Base-by-base conservation (phyloP, 2,329 filamentous ascomycete genomes). In the Drechslerella dactyloides region DNA sequence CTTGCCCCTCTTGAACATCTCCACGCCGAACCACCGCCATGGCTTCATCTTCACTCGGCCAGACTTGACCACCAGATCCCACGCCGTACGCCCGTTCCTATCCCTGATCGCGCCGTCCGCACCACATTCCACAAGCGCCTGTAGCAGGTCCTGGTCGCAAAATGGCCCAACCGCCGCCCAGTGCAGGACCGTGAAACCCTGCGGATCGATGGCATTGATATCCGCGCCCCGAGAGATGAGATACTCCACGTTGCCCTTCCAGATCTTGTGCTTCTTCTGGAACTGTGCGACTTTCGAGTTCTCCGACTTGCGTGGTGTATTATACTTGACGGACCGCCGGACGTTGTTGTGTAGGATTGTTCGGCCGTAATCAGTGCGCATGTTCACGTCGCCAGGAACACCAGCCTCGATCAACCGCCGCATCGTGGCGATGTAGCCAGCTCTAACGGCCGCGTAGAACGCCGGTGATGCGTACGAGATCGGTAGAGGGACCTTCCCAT, bases 351-450 rank as follows among this genome's bases (percentile, higher is more conserved):
- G 66, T 5, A 70, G 48, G 1, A 70, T 70, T 0, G 54, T 70
- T 1, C 66, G 53, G 1, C 66, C 66, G 19, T 64, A 60, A 40
- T 70, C 66, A 1, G 66, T 59, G 21, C 33, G 48, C 46, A 70
- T 51, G 24, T 70, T 70, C 5, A 51, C 48, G 51, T 70, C 66
- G n/a, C 66, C 66, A 2, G 46, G 30, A 24, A 70, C 19, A 10
- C 61, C 61, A 15, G 59, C 35, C 19, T 64, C 66, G 19, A 70
- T 64, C 5, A 70, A 37, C 1, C 59, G 66, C 33, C 66, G 66
- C 66, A 70, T 70, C 5, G 66, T 64, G 30, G 66, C 66, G n/a
- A 70, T 70, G 51, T 70, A 70, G 10, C 66, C 66, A 15, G 66
- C 66, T 33, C 66, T 17, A 24, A 55, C 59, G 6, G 66, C 63